Conservation (phyloP, 2,329 filamentous ascomycete species). For the Knufia fluminis region DNA sequence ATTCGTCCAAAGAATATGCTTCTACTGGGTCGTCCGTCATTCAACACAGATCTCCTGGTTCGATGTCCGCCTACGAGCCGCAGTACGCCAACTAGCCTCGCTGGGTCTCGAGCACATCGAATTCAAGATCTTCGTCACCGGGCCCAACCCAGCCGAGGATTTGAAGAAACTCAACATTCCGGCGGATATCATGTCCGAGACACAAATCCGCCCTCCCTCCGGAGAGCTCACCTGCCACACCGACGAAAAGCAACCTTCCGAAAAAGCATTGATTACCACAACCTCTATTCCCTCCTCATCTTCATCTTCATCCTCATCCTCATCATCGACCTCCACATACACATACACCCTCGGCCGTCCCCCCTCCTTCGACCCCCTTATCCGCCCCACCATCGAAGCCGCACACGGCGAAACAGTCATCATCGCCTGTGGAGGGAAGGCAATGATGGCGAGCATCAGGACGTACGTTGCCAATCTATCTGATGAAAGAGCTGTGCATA, state of each 20-base stretch:
- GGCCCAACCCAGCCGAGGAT: constrained; percentile 16
- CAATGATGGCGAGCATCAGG: constrained; percentile 47
- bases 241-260: background rate
- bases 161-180: background rate
- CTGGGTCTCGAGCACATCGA: constrained; percentile 10
- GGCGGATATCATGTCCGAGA: background rate
- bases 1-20: constrained; percentile 13
- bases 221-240: background rate
- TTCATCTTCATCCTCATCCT: constrained; percentile 9
- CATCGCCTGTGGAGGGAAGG: constrained; percentile 51
- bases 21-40: constrained; percentile 17
- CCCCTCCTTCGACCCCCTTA: constrained; percentile 27
- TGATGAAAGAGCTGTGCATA: constrained; percentile 58
- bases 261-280: background rate
- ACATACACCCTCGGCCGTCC: constrained; percentile 3
- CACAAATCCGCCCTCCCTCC: background rate
- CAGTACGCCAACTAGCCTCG: constrained; percentile 6
- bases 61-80: constrained; percentile 11
- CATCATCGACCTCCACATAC: constrained; percentile 3
- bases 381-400: constrained; percentile 47
- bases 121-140: constrained; percentile 47
- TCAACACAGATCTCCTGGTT: constrained; percentile 11
- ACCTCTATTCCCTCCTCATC: constrained; percentile 11
- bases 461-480: constrained; percentile 47
- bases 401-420: constrained; percentile 55